Evolutionary conservation across 2,329 filamentous ascomycete genomes (phyloP).

Genomic region (Exserohilum turcica): DNA sequence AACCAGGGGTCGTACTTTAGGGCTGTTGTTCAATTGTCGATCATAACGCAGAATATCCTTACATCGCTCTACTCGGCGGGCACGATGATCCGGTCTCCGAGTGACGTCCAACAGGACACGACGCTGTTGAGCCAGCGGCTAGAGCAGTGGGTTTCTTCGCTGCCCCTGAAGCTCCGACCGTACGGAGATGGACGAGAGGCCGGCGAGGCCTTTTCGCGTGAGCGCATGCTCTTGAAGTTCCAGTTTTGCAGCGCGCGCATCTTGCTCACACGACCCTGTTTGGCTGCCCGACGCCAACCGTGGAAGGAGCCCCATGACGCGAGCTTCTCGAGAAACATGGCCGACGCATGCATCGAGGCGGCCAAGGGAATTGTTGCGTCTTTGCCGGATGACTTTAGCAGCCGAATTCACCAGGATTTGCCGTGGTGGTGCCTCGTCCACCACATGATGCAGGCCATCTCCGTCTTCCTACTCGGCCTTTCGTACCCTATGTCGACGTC

Average conservation of each 20-base stretch:
- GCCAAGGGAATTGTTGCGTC: slow-evolving; percentile 42
- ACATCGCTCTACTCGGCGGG: slow-evolving; percentile 46
- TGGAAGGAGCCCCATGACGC: slow-evolving; percentile 23
- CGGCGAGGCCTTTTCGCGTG: slow-evolving; percentile 20
- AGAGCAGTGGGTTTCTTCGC: slow-evolving; percentile 39
- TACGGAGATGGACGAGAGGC: slow-evolving; percentile 10
- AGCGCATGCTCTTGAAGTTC: slow-evolving; percentile 42
- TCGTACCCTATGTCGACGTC: slow-evolving; percentile 33
- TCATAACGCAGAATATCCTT: slow-evolving; percentile 44
- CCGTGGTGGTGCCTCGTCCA: slow-evolving; percentile 52
- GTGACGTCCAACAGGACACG: slow-evolving; percentile 44
- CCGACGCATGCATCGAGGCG: slow-evolving; percentile 45
- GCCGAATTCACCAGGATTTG: slow-evolving; percentile 39
- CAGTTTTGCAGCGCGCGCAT: slow-evolving; percentile 47
- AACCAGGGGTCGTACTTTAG: slow-evolving; percentile 36
- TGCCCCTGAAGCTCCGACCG: slow-evolving; percentile 42
- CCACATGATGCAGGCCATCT: slow-evolving; percentile 49
- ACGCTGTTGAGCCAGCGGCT: slow-evolving; percentile 38
- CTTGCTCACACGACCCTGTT: slow-evolving; percentile 48
- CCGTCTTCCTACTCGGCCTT: slow-evolving; percentile 47
- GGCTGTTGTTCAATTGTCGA: slow-evolving; percentile 34
- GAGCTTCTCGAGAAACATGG: slow-evolving; percentile 39
- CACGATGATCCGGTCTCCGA: slow-evolving; percentile 39
- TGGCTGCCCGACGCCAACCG: slow-evolving; percentile 37
- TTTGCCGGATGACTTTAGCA: slow-evolving; percentile 42